phyloP scores from a whole-genome alignment of 2,329 filamentous ascomycete genomes.

The Dactylellina haptotyla region DNA sequence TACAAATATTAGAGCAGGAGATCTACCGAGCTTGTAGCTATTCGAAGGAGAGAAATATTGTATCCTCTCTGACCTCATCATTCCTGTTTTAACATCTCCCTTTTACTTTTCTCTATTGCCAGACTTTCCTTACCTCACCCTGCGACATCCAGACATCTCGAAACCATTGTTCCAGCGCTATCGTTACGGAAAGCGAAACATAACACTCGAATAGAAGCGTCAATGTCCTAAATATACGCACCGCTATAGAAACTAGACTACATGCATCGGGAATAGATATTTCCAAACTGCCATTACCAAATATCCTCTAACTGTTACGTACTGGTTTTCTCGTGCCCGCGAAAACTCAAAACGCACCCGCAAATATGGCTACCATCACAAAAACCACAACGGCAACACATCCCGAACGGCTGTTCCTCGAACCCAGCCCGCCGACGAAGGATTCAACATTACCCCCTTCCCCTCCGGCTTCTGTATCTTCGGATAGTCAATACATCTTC shows the following conservation, averaged over 20 bases:
- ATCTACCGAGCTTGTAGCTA: not conserved
- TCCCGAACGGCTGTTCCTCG: constrained; percentile 14
- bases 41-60: not conserved
- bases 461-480: constrained; percentile 33
- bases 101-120: not conserved
- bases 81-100: too few relatives aligned
- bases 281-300: not conserved
- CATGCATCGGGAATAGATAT: constrained; percentile 1
- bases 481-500: constrained; percentile 62
- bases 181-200: too few relatives aligned
- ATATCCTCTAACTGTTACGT: not conserved
- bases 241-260: not conserved
- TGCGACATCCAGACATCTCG: too few relatives aligned
- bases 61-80: not conserved
- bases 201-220: too few relatives aligned
- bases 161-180: too few relatives aligned
- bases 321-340: constrained; percentile 5
- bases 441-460: constrained; percentile 17
- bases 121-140: not conserved
- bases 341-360: not conserved
- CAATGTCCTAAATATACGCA: not conserved
- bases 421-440: not conserved
- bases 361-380: constrained; percentile 32
- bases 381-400: constrained; percentile 51
- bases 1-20: not conserved